Conservation (phyloP, 1,284 basidiomycete species). For the Austroboletus rostrupii region DNA sequence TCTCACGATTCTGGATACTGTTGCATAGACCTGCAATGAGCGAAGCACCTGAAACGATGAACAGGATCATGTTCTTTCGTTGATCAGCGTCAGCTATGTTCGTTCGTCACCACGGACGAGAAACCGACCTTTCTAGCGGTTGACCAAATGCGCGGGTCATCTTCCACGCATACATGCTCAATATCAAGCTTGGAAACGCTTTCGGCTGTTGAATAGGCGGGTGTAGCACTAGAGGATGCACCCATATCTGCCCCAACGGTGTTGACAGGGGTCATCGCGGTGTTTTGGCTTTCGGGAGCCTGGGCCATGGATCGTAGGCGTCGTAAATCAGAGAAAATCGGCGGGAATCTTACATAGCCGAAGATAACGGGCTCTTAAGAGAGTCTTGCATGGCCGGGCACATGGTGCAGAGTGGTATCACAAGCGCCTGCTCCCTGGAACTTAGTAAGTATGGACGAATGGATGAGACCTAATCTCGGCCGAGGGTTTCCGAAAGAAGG, state of each 20-base stretch:
- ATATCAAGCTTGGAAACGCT: conserved; percentile 42
- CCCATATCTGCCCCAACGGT: not conserved
- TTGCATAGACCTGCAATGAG: conserved; percentile 69
- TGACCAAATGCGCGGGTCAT: conserved; percentile 81
- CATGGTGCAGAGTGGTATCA: not conserved
- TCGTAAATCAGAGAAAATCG: not conserved
- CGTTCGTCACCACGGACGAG: not conserved
- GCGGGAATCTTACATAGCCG: too few relatives aligned
- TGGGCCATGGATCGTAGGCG: conserved; percentile 9
- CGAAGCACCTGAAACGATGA: conserved; percentile 56
- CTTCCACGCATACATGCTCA: conserved; percentile 61
- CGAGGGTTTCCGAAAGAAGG: conserved; percentile 8
- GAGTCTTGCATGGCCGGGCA: not conserved
- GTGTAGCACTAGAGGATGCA: not conserved
- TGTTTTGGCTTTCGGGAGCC: conserved; percentile 1
- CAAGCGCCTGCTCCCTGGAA: not conserved
- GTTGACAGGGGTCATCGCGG: not conserved
- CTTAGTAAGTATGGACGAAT: not conserved
- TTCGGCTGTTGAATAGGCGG: not conserved
- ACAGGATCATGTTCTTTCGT: conserved; percentile 49
- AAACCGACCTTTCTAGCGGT: conserved; percentile 56
- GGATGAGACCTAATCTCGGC: conserved; percentile 1
- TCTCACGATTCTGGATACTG: conserved; percentile 68
- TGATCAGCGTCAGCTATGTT: not conserved
- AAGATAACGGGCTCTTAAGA: conserved; percentile 5